Evolutionary conservation across 2,329 filamentous ascomycete genomes (phyloP).

Genomic region (Ambrosiella beaveri): DNA sequence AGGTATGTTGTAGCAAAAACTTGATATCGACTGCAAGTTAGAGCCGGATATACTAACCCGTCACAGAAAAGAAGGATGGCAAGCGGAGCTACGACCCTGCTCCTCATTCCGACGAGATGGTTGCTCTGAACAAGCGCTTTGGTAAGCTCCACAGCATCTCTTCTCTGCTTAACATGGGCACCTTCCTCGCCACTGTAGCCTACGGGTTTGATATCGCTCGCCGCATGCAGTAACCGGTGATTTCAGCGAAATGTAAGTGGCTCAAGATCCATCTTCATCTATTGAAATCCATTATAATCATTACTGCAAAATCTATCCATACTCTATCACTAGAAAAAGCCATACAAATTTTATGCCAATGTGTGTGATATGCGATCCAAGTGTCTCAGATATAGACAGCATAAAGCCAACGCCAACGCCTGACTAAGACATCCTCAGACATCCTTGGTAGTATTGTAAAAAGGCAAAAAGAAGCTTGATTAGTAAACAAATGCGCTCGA

Average conservation of each 20-base stretch:
- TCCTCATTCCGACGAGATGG: slow-evolving; percentile 75
- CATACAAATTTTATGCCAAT: not conserved
- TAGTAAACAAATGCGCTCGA: too few relatives aligned
- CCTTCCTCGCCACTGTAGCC: slow-evolving; percentile 49
- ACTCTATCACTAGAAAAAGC: not conserved
- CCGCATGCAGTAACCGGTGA: slow-evolving; percentile 30
- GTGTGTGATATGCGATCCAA: not conserved
- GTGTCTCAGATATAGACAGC: too few relatives aligned
- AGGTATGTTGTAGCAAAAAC: slow-evolving; percentile 32
- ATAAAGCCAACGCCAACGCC: too few relatives aligned
- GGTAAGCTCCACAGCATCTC: slow-evolving; percentile 65
- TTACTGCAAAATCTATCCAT: not conserved
- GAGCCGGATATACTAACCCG: not conserved
- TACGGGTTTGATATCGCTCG: slow-evolving; percentile 64
- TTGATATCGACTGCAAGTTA: not conserved
- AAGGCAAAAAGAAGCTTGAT: too few relatives aligned
- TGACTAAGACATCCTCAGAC: too few relatives aligned
- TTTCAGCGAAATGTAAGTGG: not conserved
- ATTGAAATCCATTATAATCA: not conserved
- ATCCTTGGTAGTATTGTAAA: too few relatives aligned
- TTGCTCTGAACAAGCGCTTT: slow-evolving; percentile 61
- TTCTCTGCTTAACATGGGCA: slow-evolving; percentile 58
- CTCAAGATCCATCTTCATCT: not conserved
- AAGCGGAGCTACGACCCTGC: slow-evolving; percentile 69
- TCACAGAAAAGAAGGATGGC: slow-evolving; percentile 62